Base-by-base conservation (phyloP, 2,329 filamentous ascomycete species). In the Trichophaea hybrida region DNA sequence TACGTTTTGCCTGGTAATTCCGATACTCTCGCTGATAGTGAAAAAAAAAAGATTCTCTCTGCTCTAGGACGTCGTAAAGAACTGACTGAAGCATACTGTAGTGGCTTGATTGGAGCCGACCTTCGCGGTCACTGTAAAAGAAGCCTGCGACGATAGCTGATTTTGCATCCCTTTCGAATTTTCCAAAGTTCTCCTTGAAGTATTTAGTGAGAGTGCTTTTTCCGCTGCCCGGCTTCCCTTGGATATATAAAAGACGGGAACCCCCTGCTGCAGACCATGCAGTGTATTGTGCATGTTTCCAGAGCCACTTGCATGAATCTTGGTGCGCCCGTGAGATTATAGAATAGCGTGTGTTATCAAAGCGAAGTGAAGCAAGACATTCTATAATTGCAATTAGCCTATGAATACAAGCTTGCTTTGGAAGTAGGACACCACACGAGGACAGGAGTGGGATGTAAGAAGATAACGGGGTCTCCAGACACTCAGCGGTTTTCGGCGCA, bases 71-170 rank as follows among this genome's bases (percentile, higher is more conserved):
- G 12, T 34, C 40, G 5, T 34, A 57, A 10, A 57, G 55, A 10
- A 57, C 6, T 5, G 37, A 24, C 32, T 32, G 55, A 34, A 57
- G 17, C 55, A 57, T 57, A 6, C 32, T 57, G 33, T 49, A 49
- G 34, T 57, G 55, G 24, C 35, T 40, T 12, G 17, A 49, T 24
- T 57, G 31, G 2, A 46, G 15, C 2, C 2, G 2, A 4, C 55
- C 55, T 6, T 57, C 55, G 8, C 55, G 33, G 55, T 57, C 12
- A 32, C 55, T 57, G 32, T 57, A 57, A 32, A 57, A 57, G 43
- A 57, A 57, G 8, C 34, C 31, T 17, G 33, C 35, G 6, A 55
- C 3, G 6, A 55, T 55, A 55, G 44, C 44, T 8, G 44, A 49
- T 13, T 17, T 24, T 24, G 44, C 44, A n/a, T 13, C 4, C 44